These are phyloP conservation scores for Cucumis melo DNA, from an alignment of 306 rosid genomes.

Conservation along the genomic window DNA sequence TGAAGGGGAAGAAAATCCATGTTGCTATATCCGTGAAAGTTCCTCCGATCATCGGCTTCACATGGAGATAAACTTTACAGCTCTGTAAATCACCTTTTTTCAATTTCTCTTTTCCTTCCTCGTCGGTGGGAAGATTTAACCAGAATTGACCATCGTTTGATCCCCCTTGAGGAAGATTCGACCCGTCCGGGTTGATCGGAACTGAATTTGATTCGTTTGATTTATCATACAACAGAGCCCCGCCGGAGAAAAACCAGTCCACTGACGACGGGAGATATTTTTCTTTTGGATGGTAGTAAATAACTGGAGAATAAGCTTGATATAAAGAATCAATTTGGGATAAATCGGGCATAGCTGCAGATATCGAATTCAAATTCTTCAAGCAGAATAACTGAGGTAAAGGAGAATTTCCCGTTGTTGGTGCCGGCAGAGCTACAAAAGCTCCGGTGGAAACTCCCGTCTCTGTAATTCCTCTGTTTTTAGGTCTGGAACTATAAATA, in stretches of 20 bases:
- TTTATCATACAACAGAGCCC: conserved; percentile 38
- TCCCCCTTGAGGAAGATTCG: conserved; percentile 55
- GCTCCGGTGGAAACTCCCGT: conserved; percentile 42
- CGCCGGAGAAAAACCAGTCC: conserved; percentile 51
- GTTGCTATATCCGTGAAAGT: conserved; percentile 47
- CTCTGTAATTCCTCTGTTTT: conserved; percentile 31
- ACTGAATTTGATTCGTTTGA: conserved; percentile 32
- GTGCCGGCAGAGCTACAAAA: conserved; percentile 20
- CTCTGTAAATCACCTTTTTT: conserved; percentile 38
- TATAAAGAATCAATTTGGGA: conserved; percentile 32
- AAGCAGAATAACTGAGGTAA: conserved; percentile 29
- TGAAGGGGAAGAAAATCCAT: conserved; percentile 79
- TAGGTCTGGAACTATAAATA: conserved; percentile 39
- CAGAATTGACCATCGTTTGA: conserved; percentile 43
- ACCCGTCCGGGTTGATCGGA: conserved; percentile 27
- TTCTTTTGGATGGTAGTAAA: conserved; percentile 59
- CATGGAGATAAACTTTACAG: conserved; percentile 35
- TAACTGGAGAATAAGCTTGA: conserved; percentile 37
- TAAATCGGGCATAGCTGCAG: conserved; percentile 38
- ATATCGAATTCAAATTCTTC: conserved; percentile 27
- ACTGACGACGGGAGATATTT: conserved; percentile 44
- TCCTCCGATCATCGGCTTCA: conserved; percentile 62
- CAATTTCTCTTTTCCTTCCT: conserved; percentile 22
- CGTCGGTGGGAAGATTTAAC: conserved; percentile 46
- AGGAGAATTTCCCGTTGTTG: not conserved